Base-by-base conservation (phyloP, 371 early-diverging fungal species). In the Umbelopsis sp. region DNA sequence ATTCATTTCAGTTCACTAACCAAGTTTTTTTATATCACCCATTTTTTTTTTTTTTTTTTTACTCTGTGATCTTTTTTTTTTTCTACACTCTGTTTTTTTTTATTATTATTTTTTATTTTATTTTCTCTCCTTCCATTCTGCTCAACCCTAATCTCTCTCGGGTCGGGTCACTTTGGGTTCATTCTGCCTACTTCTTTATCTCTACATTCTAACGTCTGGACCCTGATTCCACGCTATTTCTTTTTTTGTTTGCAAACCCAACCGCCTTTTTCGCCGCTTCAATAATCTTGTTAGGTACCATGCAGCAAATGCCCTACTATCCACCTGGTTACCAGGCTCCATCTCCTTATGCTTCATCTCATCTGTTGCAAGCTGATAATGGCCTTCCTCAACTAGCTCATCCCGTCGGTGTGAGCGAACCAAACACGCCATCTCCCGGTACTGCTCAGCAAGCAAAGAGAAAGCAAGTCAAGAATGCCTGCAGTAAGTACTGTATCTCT, bases 401-500 rank as follows among this genome's bases (percentile, higher is more conserved):
- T 69, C 72, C 73, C 32, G 37, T 51, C 24, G 72, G 71, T 44
- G 63, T 72, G 50, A 57, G 69, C 45, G 72, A 74, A 65, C 67
- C 68, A 44, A 67, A 68, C 16, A 71, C 69, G 64, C 22, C 32
- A 53, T 22, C 63, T 46, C 65, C 66, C 37, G 67, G 57, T 24
- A 29, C 70, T 44, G 65, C 68, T 46, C 73, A 71, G 51, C 50
- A 69, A 44, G 70, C 78, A 5, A 82, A 82, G 65, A 53, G 82
- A 65, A 82, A 80, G 66, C 82, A 82, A 73, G 82, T 82, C 12
- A 82, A 82, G 69, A 82, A 82, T 45, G 82, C 82, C 20, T 82
- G 82, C 52, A 80, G 81, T 81, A 79, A 81, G 78, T 76, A n/a
- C 52, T 3, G 44, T 35, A 53, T 65, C 52, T 50, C 37, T 20